These are phyloP conservation scores for Areca catechu DNA, from an alignment of 176 grass and related monocot genomes.

Conservation along the genomic window DNA sequence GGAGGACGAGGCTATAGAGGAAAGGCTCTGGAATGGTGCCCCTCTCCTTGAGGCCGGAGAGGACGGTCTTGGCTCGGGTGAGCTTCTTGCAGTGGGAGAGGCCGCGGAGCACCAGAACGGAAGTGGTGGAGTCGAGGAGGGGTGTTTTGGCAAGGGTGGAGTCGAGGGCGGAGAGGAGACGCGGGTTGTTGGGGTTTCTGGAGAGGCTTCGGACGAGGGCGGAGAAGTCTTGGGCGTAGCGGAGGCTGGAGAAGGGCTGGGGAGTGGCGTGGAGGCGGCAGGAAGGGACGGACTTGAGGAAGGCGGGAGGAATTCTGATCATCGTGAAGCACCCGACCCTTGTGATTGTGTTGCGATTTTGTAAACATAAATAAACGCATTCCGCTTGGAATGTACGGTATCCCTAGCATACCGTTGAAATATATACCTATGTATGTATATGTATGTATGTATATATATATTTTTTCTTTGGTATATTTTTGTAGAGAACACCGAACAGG, in stretches of 20 bases:
- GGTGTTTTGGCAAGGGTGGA: neutral
- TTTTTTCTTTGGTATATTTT: too few species aligned
- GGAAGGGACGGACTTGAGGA: too few species aligned
- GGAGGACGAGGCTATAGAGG: conserved; percentile 17
- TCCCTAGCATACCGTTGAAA: too few species aligned
- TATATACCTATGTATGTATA: too few species aligned
- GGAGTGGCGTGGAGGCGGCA: too few species aligned
- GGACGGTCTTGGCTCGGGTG: neutral
- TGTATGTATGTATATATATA: too few species aligned
- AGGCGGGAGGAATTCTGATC: too few species aligned
- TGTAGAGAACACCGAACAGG: too few species aligned
- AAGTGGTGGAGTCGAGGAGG: conserved; percentile 7
- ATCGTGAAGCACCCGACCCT: too few species aligned
- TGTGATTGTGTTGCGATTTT: too few species aligned
- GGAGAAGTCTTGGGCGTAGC: neutral
- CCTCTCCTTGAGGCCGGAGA: neutral
- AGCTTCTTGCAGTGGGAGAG: conserved; percentile 12
- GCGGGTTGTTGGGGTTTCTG: neutral
- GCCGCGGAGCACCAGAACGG: conserved; percentile 13
- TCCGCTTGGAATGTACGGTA: too few species aligned
- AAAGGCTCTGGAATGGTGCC: conserved; percentile 3
- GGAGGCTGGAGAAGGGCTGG: neutral
- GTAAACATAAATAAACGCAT: too few species aligned
- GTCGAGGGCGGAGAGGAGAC: neutral
- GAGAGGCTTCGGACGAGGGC: neutral